A percentile compares a stretch with the other conserved stretches of the same genome.
Evolutionary conservation across 1,284 basidiomycete species (phyloP).

Genomic region (Pyrrhoderma noxium): DNA sequence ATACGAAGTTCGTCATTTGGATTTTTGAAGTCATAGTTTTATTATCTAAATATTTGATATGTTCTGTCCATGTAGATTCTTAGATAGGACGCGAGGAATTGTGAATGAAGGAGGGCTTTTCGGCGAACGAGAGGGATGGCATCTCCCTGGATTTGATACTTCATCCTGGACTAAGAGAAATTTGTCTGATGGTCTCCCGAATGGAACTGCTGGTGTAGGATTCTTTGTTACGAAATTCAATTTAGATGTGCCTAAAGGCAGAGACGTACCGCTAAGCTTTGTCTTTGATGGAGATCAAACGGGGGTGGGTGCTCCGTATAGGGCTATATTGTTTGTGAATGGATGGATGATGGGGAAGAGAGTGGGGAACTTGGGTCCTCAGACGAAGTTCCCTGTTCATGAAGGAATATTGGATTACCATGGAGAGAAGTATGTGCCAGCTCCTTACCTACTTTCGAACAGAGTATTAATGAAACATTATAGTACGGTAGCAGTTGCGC

Average conservation of each 20-base stretch:
- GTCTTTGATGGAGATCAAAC: conserved; percentile 39
- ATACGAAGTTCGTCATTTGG: conserved; percentile 40
- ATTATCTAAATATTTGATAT: not conserved
- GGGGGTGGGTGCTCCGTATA: conserved; percentile 52
- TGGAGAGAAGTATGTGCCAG: conserved; percentile 61
- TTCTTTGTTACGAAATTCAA: conserved; percentile 73
- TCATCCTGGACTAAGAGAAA: conserved; percentile 50
- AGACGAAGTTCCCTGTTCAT: conserved; percentile 71
- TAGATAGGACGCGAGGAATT: conserved; percentile 59
- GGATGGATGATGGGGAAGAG: conserved; percentile 85
- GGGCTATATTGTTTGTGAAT: conserved; percentile 69
- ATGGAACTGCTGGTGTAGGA: conserved; percentile 53
- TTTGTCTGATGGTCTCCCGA: conserved; percentile 50
- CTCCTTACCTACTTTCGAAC: not conserved
- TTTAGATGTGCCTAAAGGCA: conserved; percentile 47
- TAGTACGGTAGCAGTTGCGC: conserved; percentile 63
- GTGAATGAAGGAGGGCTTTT: conserved; percentile 78
- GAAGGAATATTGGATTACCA: conserved; percentile 67
- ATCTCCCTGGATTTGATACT: conserved; percentile 67
- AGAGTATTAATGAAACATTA: not conserved
- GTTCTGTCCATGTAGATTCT: conserved; percentile 44
- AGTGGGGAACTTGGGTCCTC: conserved; percentile 69
- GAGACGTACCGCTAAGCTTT: conserved; percentile 63
- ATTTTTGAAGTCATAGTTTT: not conserved
- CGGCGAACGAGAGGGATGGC: conserved; percentile 75